Conservation (phyloP, 306 rosid genomes). For the Cicer yamashitae region DNA sequence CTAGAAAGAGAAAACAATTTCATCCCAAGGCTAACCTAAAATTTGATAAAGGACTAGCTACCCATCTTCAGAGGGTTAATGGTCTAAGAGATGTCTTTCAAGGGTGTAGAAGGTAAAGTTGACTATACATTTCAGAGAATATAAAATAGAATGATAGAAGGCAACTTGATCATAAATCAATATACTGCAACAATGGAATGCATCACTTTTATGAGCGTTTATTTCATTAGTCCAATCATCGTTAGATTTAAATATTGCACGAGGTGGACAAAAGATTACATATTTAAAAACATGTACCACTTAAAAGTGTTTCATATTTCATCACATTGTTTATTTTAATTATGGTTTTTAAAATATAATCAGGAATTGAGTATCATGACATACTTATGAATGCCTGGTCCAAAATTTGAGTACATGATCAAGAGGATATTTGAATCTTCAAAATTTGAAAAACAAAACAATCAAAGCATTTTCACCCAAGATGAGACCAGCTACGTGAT, state of each 20-base stretch:
- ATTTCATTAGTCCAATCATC: constrained; percentile 15
- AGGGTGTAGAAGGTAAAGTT: background rate
- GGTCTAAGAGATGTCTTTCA: background rate
- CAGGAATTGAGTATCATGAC: background rate
- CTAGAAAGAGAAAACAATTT: background rate
- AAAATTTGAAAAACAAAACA: background rate
- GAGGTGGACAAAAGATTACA: background rate
- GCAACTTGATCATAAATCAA: background rate
- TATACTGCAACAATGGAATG: background rate
- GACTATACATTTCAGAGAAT: background rate
- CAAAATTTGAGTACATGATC: background rate
- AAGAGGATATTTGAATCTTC: constrained; percentile 17
- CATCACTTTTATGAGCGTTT: background rate
- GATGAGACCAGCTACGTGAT: background rate
- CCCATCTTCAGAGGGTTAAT: background rate
- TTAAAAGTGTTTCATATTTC: constrained; percentile 24
- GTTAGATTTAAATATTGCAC: background rate
- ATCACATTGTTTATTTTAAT: background rate
- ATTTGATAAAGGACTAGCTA: background rate
- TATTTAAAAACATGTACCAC: background rate
- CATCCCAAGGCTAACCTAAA: constrained; percentile 1
- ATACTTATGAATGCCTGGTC: background rate
- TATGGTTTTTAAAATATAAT: background rate
- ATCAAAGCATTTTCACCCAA: background rate
- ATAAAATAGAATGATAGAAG: background rate